A percentile compares a stretch with the other conserved stretches of the same genome.
Conservation (phyloP, 2,329 filamentous ascomycete genomes). For the Penicillium hesseltinei region DNA sequence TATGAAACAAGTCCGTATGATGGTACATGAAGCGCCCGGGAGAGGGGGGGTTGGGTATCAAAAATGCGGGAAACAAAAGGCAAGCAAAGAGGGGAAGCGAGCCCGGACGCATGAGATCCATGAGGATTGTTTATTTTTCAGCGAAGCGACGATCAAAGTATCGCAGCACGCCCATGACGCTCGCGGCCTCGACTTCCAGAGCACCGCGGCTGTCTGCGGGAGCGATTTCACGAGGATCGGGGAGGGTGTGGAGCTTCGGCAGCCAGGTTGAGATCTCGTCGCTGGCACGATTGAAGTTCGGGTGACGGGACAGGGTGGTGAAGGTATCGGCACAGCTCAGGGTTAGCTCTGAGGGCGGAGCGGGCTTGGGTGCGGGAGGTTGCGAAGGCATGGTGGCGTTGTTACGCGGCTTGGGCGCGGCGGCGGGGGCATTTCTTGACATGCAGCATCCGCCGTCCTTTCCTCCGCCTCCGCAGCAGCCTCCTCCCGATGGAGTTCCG, state of each 20-base stretch:
- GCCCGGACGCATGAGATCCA: constrained; percentile 6
- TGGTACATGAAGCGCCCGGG: constrained; percentile 22
- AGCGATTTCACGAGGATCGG: constrained; percentile 38
- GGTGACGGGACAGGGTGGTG: constrained; percentile 73
- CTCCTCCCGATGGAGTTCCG: constrained; percentile 43
- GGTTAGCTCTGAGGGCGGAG: constrained; percentile 38
- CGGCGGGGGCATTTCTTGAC: constrained; percentile 30
- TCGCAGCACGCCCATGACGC: constrained; percentile 81
- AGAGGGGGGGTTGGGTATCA: constrained; percentile 24
- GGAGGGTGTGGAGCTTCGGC: constrained; percentile 65
- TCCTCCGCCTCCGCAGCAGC: constrained; percentile 63
- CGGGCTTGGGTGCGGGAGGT: constrained; percentile 25
- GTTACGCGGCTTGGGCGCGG: constrained; percentile 22
- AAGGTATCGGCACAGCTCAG: constrained; percentile 74
- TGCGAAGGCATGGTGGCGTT: constrained; percentile 22
- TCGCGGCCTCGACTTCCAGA: constrained; percentile 77
- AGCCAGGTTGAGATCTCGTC: constrained; percentile 75
- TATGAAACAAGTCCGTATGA: constrained; percentile 17
- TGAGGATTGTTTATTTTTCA: constrained; percentile 32
- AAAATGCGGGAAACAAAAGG: constrained; percentile 10
- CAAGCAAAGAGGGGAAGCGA: constrained; percentile 11
- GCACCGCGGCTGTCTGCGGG: constrained; percentile 48
- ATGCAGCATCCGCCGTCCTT: constrained; percentile 64
- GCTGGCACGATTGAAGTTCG: constrained; percentile 70
- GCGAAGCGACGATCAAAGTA: constrained; percentile 73